Base-by-base conservation (phyloP, 129 eudicot genomes). In the Apium graveolens region DNA sequence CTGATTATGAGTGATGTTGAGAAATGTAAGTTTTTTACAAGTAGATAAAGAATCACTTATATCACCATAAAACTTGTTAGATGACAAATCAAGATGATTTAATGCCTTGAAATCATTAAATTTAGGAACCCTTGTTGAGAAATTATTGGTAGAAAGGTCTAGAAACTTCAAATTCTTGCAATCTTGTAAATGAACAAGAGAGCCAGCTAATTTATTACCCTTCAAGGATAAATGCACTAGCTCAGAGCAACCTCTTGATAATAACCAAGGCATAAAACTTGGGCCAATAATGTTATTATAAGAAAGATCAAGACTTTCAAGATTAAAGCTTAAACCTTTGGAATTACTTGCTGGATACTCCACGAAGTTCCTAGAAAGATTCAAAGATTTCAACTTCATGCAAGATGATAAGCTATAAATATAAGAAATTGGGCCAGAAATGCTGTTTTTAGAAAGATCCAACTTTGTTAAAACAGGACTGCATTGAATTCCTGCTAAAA, bases 381-480 rank as follows among this genome's bases (percentile, higher is more conserved):
- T 85, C 1, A 93, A 70, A 0, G 76, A 79, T 18, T 76, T 80
- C 76, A 93, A 51, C 20, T 73, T 69, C 2, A 87, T 49, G 80
- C 98, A 93, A 21, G 75, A 72, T 0, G 85, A 74, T 8, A 93
- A 81, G 39, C 46, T 12, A 0, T 80, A 66, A 70, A 93, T 14
- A 80, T 84, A 91, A 27, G 86, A 45, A 39, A 86, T 48, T 63
- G 96, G 83, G 21, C 98, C 97, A 11, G 93, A 85, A 80, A 93
- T 80, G 72, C 80, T 75, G 80, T 93, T 93, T 3, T 45, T 86
- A 18, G 90, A 78, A 78, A 93, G 96, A 87, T 93, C 98, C 80
- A 93, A 20, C 13, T 79, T 62, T 5, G 17, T 51, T 44, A 93
- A 77, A 2, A 77, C 79, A 34, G 80, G 32, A 42, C 86, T 81